A percentile compares a stretch with the other conserved stretches of the same genome.
Evolutionary conservation across 2,329 filamentous ascomycete genomes (phyloP).

Genomic region (Penicillium psychrosexuale): DNA sequence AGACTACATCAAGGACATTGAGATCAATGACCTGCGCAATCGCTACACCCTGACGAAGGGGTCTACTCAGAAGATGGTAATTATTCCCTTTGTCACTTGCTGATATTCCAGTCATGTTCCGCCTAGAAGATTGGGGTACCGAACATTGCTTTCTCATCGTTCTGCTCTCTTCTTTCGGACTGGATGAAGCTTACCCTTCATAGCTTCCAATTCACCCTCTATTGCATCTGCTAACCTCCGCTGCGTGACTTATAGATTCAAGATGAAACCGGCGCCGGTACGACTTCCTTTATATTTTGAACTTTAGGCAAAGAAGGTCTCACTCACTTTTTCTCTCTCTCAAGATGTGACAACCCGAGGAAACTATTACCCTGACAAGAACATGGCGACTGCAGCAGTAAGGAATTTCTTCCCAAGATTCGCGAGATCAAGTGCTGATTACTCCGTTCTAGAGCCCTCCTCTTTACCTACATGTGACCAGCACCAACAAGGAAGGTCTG

Average conservation of each 20-base stretch:
- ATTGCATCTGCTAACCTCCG: constrained; percentile 91
- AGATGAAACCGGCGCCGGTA: constrained; percentile 99
- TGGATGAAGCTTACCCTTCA: constrained; percentile 68
- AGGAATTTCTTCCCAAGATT: constrained; percentile 37
- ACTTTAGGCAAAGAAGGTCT: constrained; percentile 56
- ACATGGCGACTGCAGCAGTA: constrained; percentile 90
- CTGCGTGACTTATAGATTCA: constrained; percentile 94
- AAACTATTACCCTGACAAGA: constrained; percentile 95
- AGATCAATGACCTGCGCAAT: constrained; percentile 96
- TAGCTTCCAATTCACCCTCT: constrained; percentile 61
- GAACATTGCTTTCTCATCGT: constrained; percentile 29
- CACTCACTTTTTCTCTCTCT: constrained; percentile 48
- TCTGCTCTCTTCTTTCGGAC: constrained; percentile 47
- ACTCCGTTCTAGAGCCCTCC: constrained; percentile 69
- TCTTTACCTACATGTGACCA: constrained; percentile 91
- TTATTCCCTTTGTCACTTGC: constrained; percentile 68
- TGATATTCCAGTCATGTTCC: constrained; percentile 57
- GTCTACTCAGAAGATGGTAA: constrained; percentile 99
- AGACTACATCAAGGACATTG: constrained; percentile 98
- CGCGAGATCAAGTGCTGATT: background rate
- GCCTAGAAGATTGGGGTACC: constrained; percentile 34
- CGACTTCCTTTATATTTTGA: constrained; percentile 54
- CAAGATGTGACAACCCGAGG: constrained; percentile 98
- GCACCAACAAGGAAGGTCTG: constrained; percentile 85
- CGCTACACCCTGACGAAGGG: constrained; percentile 96